Evolutionary conservation across 2,329 filamentous ascomycete genomes (phyloP).

Genomic region (Pseudophaeomoniella oleicola): DNA sequence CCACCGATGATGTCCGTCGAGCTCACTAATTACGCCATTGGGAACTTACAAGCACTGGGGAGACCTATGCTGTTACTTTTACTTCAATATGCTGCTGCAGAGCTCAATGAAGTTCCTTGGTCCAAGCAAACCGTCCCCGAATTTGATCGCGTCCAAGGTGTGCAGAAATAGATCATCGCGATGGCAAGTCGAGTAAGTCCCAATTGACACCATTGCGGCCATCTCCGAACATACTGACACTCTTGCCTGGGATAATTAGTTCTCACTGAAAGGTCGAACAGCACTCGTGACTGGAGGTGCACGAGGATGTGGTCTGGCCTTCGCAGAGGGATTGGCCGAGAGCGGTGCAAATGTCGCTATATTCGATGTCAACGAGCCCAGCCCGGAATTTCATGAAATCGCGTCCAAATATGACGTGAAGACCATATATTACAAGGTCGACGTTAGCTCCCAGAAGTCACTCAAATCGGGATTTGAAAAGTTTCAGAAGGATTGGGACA

Average conservation of each 20-base stretch:
- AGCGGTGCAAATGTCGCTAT: conserved; percentile 30
- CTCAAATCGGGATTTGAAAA: conserved; percentile 17
- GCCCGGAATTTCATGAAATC: conserved; percentile 23
- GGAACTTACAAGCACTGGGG: too few species aligned
- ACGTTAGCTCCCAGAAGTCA: conserved; percentile 21
- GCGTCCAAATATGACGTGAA: conserved; percentile 26
- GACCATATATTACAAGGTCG: conserved; percentile 26
- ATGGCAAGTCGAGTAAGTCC: conserved; percentile 4
- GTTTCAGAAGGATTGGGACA: conserved; percentile 20
- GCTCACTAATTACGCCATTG: too few species aligned
- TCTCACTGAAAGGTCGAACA: conserved; percentile 33
- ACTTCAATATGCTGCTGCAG: too few species aligned
- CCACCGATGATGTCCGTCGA: too few species aligned
- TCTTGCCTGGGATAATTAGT: conserved; percentile 16
- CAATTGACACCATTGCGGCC: not conserved
- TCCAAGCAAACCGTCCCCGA: too few species aligned
- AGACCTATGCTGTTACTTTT: too few species aligned
- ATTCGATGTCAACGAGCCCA: conserved; percentile 30
- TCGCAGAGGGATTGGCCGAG: conserved; percentile 29
- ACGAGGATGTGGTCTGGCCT: conserved; percentile 29
- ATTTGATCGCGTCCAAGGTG: too few species aligned
- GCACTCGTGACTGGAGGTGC: conserved; percentile 33
- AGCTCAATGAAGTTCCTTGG: too few species aligned
- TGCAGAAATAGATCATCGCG: too few species aligned
- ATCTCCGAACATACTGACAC: not conserved